These are phyloP conservation scores for Aleurites moluccanus DNA, from an alignment of 441 rosid species.

Conservation along the genomic window DNA sequence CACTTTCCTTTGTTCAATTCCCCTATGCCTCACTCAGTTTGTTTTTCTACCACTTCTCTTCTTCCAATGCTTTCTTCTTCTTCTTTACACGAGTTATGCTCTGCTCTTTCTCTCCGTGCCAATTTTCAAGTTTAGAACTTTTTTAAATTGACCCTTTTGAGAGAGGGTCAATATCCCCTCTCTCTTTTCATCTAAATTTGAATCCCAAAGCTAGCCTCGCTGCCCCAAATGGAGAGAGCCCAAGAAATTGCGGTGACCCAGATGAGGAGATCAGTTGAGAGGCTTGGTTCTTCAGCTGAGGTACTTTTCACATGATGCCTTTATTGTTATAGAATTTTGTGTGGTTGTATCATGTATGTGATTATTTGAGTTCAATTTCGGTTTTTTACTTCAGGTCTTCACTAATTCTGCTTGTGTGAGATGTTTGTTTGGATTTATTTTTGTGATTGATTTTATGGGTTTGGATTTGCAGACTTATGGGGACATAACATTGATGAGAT, in stretches of 20 bases:
- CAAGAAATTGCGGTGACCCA: constrained; percentile 55
- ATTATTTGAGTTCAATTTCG: not conserved
- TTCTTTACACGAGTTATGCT: not conserved
- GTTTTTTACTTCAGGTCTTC: not conserved
- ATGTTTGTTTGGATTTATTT: constrained; percentile 17
- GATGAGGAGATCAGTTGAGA: constrained; percentile 63
- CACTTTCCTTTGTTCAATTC: not conserved
- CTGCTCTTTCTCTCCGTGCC: not conserved
- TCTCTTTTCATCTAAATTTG: constrained; percentile 1
- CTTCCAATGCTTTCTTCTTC: not conserved
- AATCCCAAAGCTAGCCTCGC: not conserved
- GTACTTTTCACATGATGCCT: constrained; percentile 19
- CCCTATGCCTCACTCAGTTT: not conserved
- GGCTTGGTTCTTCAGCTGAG: constrained; percentile 67
- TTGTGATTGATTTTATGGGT: constrained; percentile 8
- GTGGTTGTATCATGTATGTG: not conserved
- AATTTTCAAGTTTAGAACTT: not conserved
- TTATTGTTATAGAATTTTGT: not conserved
- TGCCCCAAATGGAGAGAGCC: constrained; percentile 50
- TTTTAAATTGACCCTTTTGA: not conserved
- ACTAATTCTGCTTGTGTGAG: not conserved
- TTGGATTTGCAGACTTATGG: constrained; percentile 48
- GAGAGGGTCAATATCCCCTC: not conserved
- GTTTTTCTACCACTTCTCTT: not conserved
- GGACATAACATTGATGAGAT: constrained; percentile 64